Conservation (phyloP, 2,329 filamentous ascomycete genomes). For the Paraphoma chrysanthemicola region DNA sequence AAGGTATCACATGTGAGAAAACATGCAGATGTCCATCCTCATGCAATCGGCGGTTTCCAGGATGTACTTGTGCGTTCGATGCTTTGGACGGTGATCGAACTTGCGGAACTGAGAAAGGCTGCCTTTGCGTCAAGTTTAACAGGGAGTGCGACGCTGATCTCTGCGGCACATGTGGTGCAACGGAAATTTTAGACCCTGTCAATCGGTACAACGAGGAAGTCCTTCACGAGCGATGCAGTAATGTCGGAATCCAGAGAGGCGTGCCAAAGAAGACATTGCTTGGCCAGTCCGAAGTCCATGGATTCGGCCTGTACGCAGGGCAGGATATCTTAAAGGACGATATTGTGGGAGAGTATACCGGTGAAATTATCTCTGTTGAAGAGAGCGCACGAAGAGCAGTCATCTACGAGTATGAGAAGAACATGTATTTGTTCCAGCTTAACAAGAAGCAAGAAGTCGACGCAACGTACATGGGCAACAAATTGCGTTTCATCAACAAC, state of each 20-base stretch:
- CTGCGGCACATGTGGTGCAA: conserved; percentile 73
- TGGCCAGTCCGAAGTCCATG: conserved; percentile 74
- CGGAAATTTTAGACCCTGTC: conserved; percentile 71
- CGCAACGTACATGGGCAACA: conserved; percentile 77
- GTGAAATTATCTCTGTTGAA: conserved; percentile 74
- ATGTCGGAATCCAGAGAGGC: conserved; percentile 74
- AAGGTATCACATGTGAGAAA: conserved; percentile 73
- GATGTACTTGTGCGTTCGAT: conserved; percentile 48
- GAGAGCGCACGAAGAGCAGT: conserved; percentile 75
- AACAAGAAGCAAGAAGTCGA: conserved; percentile 67
- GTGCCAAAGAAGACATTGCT: conserved; percentile 70
- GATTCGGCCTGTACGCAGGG: conserved; percentile 77
- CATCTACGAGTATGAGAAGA: conserved; percentile 65
- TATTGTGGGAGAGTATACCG: conserved; percentile 83
- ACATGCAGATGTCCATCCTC: conserved; percentile 70
- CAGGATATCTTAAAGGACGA: conserved; percentile 71
- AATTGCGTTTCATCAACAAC: conserved; percentile 85
- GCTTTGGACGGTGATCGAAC: conserved; percentile 45
- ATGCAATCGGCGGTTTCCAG: conserved; percentile 61
- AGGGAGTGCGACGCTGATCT: conserved; percentile 82
- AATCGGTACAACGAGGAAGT: conserved; percentile 67
- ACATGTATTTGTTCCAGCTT: conserved; percentile 67
- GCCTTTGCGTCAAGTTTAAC: conserved; percentile 74
- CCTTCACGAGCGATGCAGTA: conserved; percentile 69
- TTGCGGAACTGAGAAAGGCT: conserved; percentile 51